phyloP scores from a whole-genome alignment of 352 stramenopile genomes.

The Hyaloperonospora arabidopsidis region DNA sequence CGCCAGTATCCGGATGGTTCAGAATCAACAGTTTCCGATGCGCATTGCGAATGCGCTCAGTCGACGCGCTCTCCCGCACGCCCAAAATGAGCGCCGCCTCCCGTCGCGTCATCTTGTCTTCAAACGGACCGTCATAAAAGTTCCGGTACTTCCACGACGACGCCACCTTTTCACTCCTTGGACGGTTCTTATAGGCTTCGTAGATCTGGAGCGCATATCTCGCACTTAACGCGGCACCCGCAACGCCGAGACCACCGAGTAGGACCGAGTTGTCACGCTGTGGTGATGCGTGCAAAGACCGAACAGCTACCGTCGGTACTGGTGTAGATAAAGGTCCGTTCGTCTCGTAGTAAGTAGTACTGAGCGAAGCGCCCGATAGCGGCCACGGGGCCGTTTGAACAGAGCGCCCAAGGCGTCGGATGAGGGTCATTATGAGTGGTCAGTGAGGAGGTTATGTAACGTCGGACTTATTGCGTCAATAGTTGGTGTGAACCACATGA shows the following conservation, averaged over 20 bases:
- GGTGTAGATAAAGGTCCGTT: not conserved
- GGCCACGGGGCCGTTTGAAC: conserved; percentile 14
- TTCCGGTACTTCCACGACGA: conserved; percentile 77
- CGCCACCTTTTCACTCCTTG: conserved; percentile 57
- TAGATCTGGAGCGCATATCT: conserved; percentile 80
- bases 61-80: conserved; percentile 91
- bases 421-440: conserved; percentile 18
- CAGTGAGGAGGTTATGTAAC: not conserved
- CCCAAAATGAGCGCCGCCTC: conserved; percentile 99
- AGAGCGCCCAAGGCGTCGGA: conserved; percentile 24
- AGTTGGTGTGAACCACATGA: not conserved
- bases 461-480: conserved; percentile 3
- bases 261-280: conserved; percentile 57
- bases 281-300: conserved; percentile 57
- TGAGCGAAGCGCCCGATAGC: not conserved
- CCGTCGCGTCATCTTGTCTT: conserved; percentile 97
- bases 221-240: conserved; percentile 55
- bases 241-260: conserved; percentile 58
- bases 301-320: conserved; percentile 13
- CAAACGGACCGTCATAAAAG: conserved; percentile 96
- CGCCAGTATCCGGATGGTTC: conserved; percentile 99
- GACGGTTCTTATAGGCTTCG: conserved; percentile 62
- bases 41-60: conserved; percentile 96
- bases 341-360: not conserved
- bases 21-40: conserved; percentile 97